Evolutionary conservation across 805 yeast genomes (phyloP).

Genomic region (Cyberlindnera mississippiensis): DNA sequence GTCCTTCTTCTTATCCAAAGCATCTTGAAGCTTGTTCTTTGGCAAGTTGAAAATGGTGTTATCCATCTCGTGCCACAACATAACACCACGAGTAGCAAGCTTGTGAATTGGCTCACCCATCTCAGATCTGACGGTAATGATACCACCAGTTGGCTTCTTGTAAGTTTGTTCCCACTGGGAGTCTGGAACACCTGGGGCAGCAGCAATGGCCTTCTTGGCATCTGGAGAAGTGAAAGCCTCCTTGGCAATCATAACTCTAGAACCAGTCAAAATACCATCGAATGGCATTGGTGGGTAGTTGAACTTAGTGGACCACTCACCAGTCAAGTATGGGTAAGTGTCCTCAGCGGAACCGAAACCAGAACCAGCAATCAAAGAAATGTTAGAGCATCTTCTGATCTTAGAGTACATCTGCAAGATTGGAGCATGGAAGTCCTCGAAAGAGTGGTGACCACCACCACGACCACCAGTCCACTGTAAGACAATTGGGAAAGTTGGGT

Average conservation of each 20-base stretch:
- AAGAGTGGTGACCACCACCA: constrained; percentile 99
- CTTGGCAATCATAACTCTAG: constrained; percentile 95
- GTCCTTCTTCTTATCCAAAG: constrained; percentile 77
- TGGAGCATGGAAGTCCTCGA: constrained; percentile 98
- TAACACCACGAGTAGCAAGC: constrained; percentile 95
- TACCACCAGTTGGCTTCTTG: constrained; percentile 95
- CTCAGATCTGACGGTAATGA: constrained; percentile 93
- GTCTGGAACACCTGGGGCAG: constrained; percentile 88
- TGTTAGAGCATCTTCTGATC: constrained; percentile 88
- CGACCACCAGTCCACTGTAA: constrained; percentile 99
- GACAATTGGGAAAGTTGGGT: constrained; percentile 94
- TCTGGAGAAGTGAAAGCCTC: constrained; percentile 93
- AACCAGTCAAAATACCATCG: constrained; percentile 94
- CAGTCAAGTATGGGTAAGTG: constrained; percentile 95
- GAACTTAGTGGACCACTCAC: constrained; percentile 87
- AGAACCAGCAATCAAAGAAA: constrained; percentile 92
- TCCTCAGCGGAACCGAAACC: constrained; percentile 98
- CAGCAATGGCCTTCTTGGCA: constrained; percentile 89
- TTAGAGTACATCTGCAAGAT: constrained; percentile 91
- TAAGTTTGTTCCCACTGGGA: constrained; percentile 90
- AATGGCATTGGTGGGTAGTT: constrained; percentile 98
- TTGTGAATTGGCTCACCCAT: constrained; percentile 99
- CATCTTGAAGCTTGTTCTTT: constrained; percentile 79
- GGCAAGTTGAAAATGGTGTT: constrained; percentile 89
- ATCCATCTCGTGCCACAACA: constrained; percentile 97